Evolutionary conservation across 306 rosid species (phyloP), one percentile per base, ranked within the genome.

Genomic region (Aeschynomene evenia): DNA sequence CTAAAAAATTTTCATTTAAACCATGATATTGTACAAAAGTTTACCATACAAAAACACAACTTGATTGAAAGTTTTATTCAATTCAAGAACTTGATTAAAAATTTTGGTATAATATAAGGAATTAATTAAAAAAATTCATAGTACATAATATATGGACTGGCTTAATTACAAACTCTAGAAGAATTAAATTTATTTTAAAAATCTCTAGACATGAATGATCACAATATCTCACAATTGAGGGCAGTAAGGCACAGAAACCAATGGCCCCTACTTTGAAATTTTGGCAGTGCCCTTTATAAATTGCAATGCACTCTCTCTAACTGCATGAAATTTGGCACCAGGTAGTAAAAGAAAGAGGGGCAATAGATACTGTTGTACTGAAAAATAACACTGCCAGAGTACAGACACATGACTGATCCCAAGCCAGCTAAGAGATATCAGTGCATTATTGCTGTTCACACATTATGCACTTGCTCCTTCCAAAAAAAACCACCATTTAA

Each of bases 391-490:
- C 16, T 66, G 59, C 46, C 65, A 78, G 53, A 55, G 66, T 39
- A 64, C 58, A 66, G 78, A 66, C 82, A 66, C 23, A 57, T 54
- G 20, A 63, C 73, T 77, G 77, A 65, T 71, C 37, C 29, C 29
- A 4, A 34, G 73, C 73, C 83, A 79, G 79, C 67, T 76, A 76
- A 58, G 51, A 45, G 1, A 70, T 10, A 22, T 63, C 84, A 79
- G 64, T 71, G 80, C 85, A 85, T 81, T 85, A 85, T 85, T 83
- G 86, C 72, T 59, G 55, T 14, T 74, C 79, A 81, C 75, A 70
- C 77, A 82, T 75, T 68, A 80, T 78, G 83, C 86, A 80, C 57
- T n/a, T 23, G 43, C 79, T 67, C 14, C 63, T 15, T 16, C 63
- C 52, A 33, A 34, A 63, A n/a, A n/a, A n/a, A n/a, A n/a, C n/a